Evolutionary conservation across 73 alveolate genomes (phyloP), one percentile per base, ranked within the genome.

Genomic region (Blepharisma stoltei): DNA sequence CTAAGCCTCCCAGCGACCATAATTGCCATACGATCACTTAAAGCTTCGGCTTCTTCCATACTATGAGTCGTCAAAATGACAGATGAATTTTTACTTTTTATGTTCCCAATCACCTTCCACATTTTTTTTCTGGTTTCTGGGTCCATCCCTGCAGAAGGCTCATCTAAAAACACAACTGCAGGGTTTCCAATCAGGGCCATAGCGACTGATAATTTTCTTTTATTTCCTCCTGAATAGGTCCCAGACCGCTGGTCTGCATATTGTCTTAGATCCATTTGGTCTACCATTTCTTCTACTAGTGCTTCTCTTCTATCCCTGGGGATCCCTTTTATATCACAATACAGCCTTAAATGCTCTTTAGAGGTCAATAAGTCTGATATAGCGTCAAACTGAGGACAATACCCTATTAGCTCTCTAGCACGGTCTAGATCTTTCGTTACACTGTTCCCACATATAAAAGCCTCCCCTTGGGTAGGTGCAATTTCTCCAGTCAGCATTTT

Each of bases 111-210:
- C 18, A 96, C 97, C 37, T 89, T 93, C 99, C 99, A 96, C 99
- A 96, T 96, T 85, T 92, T 92, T 73, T 98, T 70, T 81, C 98
- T 90, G 14, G 99, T 98, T 80, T 93, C 96, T 7, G 99, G 99
- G 76, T 96, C 99, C 97, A 96, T 96, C 70, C 99, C 99, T 4
- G 99, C 96, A 2, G 98, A 89, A 9, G 99, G 99, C 86, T 96
- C 99, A 81, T 96, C 99, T 37, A 96, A 83, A 86, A 96, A 95
- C 25, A 96, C 98, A 60, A 95, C 96, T 6, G 99, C 98, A 6
- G 99, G 99, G 88, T 96, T 96, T 27, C 99, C 98, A 66, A 96
- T 95, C 97, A 96, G 90, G 4, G 99, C 97, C 87, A 95, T 95
- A 6, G 99, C 99, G 6, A 96, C 99, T 25, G 98, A 95, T 71